Evolutionary conservation across 1,139 yeast species (phyloP).

Genomic region (Suhomyces wounanorum): DNA sequence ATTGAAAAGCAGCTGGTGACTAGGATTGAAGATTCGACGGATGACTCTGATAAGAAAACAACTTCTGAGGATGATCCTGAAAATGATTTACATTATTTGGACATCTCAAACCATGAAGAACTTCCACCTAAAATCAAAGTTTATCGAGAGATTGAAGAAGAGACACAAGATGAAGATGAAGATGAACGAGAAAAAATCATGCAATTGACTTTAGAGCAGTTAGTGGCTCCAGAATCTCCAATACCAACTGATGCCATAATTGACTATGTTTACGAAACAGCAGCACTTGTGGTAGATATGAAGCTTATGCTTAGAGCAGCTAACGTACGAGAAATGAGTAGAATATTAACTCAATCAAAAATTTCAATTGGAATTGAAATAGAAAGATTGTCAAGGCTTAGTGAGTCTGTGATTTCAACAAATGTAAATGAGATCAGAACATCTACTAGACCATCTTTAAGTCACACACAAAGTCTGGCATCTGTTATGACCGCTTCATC

Average conservation of each 20-base stretch:
- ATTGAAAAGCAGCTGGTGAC: background rate
- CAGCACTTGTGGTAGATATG: slow-evolving; percentile 62
- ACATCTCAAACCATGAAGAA: slow-evolving; percentile 23
- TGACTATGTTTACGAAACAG: slow-evolving; percentile 60
- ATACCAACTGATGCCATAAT: slow-evolving; percentile 57
- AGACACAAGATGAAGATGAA: slow-evolving; percentile 10
- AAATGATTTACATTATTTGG: slow-evolving; percentile 32
- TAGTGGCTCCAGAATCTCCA: slow-evolving; percentile 54
- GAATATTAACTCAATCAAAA: slow-evolving; percentile 40
- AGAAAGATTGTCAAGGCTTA: slow-evolving; percentile 17
- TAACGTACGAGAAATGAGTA: slow-evolving; percentile 61
- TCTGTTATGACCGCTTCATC: slow-evolving; percentile 4
- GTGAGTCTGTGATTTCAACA: slow-evolving; percentile 16
- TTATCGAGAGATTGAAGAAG: slow-evolving; percentile 16
- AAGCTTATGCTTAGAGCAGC: slow-evolving; percentile 62
- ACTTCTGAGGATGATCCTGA: slow-evolving; percentile 30
- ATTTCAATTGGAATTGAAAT: slow-evolving; percentile 28
- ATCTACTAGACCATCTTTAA: slow-evolving; percentile 3
- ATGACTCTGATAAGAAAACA: slow-evolving; percentile 23
- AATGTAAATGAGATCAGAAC: slow-evolving; percentile 6
- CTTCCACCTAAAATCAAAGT: slow-evolving; percentile 7
- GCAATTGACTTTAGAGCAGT: slow-evolving; percentile 47
- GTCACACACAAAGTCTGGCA: background rate
- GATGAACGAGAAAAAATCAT: slow-evolving; percentile 21
- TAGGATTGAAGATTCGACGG: slow-evolving; percentile 16